Evolutionary conservation across 352 stramenopile genomes (phyloP).

Genomic region (Globisporangium barbulae): DNA sequence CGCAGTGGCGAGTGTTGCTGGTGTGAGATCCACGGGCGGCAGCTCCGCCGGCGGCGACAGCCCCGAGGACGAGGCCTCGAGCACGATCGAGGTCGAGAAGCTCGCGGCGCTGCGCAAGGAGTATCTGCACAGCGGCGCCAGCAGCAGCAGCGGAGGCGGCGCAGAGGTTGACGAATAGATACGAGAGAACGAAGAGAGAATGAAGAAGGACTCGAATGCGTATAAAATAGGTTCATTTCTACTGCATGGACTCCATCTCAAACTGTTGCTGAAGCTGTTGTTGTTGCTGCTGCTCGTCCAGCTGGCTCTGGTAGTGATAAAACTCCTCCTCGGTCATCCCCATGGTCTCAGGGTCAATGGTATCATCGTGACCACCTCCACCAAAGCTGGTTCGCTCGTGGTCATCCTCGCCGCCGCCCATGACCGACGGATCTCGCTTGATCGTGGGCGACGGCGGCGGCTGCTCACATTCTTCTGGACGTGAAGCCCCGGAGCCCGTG

Average conservation of each 20-base stretch:
- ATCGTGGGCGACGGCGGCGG: slow-evolving; percentile 70
- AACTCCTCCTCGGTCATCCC: slow-evolving; percentile 11
- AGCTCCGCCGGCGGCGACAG: slow-evolving; percentile 5
- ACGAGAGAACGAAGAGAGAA: neutral
- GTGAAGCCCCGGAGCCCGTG: slow-evolving; percentile 12
- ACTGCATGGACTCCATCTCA: slow-evolving; percentile 19
- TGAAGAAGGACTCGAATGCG: neutral
- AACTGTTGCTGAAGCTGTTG: slow-evolving; percentile 10
- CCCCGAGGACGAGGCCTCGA: slow-evolving; percentile 22
- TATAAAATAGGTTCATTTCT: slow-evolving; percentile 1
- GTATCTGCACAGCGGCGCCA: slow-evolving; percentile 59
- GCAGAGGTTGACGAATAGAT: slow-evolving; percentile 20
- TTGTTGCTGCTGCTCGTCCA: slow-evolving; percentile 15
- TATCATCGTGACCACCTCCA: slow-evolving; percentile 7
- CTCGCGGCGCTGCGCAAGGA: slow-evolving; percentile 37
- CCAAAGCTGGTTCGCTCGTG: slow-evolving; percentile 3
- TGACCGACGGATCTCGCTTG: slow-evolving; percentile 63
- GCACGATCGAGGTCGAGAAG: slow-evolving; percentile 20
- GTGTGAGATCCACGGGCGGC: slow-evolving; percentile 11
- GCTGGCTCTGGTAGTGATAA: slow-evolving; percentile 4
- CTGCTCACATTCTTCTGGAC: slow-evolving; percentile 71
- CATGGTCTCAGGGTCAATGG: neutral
- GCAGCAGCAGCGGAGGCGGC: slow-evolving; percentile 43
- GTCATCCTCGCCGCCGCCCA: slow-evolving; percentile 2
- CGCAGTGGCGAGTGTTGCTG: slow-evolving; percentile 20